Evolutionary conservation across 2,329 filamentous ascomycete species (phyloP).

Genomic region (Diplocarpon mali): DNA sequence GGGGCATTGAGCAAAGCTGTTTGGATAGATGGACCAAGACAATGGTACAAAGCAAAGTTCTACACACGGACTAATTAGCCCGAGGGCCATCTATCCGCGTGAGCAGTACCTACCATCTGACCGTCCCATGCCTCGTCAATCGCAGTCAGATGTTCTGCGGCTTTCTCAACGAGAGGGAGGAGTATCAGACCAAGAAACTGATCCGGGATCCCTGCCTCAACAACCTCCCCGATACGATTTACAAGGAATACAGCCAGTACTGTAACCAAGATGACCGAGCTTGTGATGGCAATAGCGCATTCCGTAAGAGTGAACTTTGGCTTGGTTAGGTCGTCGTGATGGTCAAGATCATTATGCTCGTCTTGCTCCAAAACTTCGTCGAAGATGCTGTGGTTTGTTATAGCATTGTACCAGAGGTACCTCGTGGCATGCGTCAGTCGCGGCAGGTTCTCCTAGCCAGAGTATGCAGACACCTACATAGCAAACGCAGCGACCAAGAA

Average conservation of each 20-base stretch:
- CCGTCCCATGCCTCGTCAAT: conserved; percentile 76
- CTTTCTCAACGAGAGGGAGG: conserved; percentile 73
- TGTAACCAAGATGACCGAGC: conserved; percentile 60
- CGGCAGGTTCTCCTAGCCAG: neutral
- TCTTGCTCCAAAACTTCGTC: conserved; percentile 62
- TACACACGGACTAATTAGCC: neutral
- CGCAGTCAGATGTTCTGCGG: conserved; percentile 74
- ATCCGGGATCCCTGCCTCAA: conserved; percentile 40
- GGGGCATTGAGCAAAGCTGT: conserved; percentile 83
- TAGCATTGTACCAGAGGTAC: conserved; percentile 5
- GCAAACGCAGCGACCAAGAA: conserved; percentile 1
- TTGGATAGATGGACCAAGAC: conserved; percentile 67
- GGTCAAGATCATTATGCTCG: conserved; percentile 55
- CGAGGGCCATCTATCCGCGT: neutral
- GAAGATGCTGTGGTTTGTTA: conserved; percentile 65
- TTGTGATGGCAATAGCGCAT: conserved; percentile 49
- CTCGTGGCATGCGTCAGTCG: neutral
- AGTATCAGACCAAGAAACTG: conserved; percentile 62
- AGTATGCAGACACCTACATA: neutral
- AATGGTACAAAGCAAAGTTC: conserved; percentile 19
- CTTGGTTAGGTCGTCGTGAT: conserved; percentile 47
- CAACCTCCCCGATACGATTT: conserved; percentile 54
- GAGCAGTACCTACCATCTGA: conserved; percentile 38
- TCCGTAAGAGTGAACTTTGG: conserved; percentile 65
- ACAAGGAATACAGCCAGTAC: conserved; percentile 66